Evolutionary conservation across 768 basidiomycete genomes (phyloP).

Genomic region (Amanita phalloides): DNA sequence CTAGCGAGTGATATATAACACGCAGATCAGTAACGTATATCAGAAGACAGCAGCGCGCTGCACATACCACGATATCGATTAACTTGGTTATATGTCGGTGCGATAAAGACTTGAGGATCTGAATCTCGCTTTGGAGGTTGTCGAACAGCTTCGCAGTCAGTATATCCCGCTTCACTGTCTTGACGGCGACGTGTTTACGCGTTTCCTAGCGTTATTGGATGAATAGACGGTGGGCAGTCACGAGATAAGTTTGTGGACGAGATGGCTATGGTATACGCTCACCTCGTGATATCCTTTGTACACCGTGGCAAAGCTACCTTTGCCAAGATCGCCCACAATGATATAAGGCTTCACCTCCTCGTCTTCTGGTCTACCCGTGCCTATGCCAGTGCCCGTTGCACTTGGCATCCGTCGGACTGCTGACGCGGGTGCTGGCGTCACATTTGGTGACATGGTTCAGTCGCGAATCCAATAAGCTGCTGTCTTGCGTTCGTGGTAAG

Average conservation of each 20-base stretch:
- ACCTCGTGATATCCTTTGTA: constrained; percentile 91
- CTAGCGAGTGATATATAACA: constrained; percentile 21
- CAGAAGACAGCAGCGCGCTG: not conserved
- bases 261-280: constrained; percentile 14
- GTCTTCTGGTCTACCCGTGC: constrained; percentile 30
- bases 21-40: constrained; percentile 11
- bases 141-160: constrained; percentile 90
- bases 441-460: not conserved
- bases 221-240: not conserved
- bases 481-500: too few relatives aligned
- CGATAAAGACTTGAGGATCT: constrained; percentile 87
- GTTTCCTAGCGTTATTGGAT: constrained; percentile 44
- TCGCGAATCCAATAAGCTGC: too few relatives aligned
- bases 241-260: not conserved
- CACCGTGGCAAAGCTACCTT: constrained; percentile 94
- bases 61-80: constrained; percentile 79
- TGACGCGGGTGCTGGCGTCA: not conserved
- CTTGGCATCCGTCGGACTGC: constrained; percentile 3
- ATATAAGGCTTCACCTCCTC: constrained; percentile 72
- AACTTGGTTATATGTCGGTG: constrained; percentile 91
- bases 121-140: constrained; percentile 97
- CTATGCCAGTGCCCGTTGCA: constrained; percentile 5
- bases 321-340: constrained; percentile 67
- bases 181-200: constrained; percentile 78
- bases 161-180: constrained; percentile 83